Conservation (phyloP, 2,329 filamentous ascomycete species). For the Penicillium hordei region DNA sequence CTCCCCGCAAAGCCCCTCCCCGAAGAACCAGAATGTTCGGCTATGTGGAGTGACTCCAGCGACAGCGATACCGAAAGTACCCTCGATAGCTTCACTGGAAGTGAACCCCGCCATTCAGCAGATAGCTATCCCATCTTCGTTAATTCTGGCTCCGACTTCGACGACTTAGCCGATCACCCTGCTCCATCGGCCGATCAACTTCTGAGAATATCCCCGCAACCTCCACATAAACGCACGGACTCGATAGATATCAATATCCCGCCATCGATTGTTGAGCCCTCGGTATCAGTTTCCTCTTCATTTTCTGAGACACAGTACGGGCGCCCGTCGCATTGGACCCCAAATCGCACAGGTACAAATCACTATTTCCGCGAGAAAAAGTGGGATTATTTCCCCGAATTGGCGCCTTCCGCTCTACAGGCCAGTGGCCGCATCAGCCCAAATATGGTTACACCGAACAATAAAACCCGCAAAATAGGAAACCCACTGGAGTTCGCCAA, state of each 20-base stretch:
- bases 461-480: conserved; percentile 26
- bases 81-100: conserved; percentile 25
- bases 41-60: conserved; percentile 31
- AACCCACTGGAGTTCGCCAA: conserved; percentile 24
- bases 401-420: conserved; percentile 32
- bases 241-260: conserved; percentile 14
- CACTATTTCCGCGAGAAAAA: conserved; percentile 45
- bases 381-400: conserved; percentile 44
- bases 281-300: background rate
- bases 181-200: conserved; percentile 16
- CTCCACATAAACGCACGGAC: conserved; percentile 17
- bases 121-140: conserved; percentile 37
- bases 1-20: conserved; percentile 32
- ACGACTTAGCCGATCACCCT: conserved; percentile 29
- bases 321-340: conserved; percentile 23
- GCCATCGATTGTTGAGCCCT: background rate
- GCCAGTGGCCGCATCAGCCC: conserved; percentile 13
- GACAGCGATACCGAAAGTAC: conserved; percentile 22
- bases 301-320: conserved; percentile 27
- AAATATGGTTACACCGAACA: conserved; percentile 7
- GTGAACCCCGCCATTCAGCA: conserved; percentile 25
- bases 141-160: conserved; percentile 28
- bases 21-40: conserved; percentile 21
- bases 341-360: conserved; percentile 27
- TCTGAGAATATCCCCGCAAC: conserved; percentile 11